phyloP scores from a whole-genome alignment of 164 flowering plant genomes.

The Umbellularia californica region DNA sequence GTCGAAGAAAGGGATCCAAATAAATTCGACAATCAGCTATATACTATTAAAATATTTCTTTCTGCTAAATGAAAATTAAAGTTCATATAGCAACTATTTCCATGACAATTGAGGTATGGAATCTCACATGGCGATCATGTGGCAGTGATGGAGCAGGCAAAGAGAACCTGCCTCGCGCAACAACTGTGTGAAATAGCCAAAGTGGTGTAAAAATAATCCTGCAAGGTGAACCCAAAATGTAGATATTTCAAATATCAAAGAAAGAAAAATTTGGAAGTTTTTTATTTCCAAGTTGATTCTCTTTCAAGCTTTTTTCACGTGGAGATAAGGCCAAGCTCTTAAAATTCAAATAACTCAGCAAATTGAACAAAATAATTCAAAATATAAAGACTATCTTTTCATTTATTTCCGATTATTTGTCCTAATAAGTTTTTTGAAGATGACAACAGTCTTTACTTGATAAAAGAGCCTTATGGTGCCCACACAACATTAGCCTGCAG shows the following conservation, averaged over 20 bases:
- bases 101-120: neutral
- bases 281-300: too few relatives aligned
- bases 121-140: conserved; percentile 78
- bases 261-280: too few relatives aligned
- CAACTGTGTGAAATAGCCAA: conserved; percentile 80
- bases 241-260: neutral
- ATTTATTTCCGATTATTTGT: too few relatives aligned
- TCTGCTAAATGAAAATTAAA: conserved; percentile 2
- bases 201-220: conserved; percentile 74
- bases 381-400: too few relatives aligned
- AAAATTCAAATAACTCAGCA: too few relatives aligned
- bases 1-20: conserved; percentile 26
- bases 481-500: too few relatives aligned
- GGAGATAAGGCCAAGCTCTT: too few relatives aligned
- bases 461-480: too few relatives aligned
- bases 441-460: too few relatives aligned
- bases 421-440: too few relatives aligned
- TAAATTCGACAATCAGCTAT: neutral
- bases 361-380: too few relatives aligned
- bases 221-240: conserved; percentile 18
- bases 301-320: too few relatives aligned
- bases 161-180: conserved; percentile 90
- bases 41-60: neutral
- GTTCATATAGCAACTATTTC: neutral
- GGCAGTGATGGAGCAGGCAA: conserved; percentile 88